A percentile compares a stretch with the other conserved stretches of the same genome.
These are phyloP conservation scores for Laburnicola sp. DNA, from an alignment of 2,329 filamentous ascomycete species.

Conservation along the genomic window DNA sequence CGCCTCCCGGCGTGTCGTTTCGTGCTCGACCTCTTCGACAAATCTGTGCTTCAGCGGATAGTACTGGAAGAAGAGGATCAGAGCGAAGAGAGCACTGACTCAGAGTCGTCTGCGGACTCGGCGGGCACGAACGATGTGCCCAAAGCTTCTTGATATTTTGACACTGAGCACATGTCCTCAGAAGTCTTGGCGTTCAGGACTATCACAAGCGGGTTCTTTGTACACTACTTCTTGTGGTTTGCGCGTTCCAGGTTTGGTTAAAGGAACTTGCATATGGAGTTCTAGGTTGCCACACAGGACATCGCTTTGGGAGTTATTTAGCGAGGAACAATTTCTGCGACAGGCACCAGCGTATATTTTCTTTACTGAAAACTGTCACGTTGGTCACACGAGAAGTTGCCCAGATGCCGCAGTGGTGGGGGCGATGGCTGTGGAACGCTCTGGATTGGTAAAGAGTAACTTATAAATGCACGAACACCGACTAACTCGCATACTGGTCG, in stretches of 20 bases:
- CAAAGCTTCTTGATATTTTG: conserved; percentile 19
- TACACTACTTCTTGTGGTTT: conserved; percentile 22
- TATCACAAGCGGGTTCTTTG: conserved; percentile 21
- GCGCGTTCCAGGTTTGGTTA: conserved; percentile 14
- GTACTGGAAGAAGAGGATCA: conserved; percentile 73
- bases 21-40: conserved; percentile 92
- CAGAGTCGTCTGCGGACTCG: conserved; percentile 34
- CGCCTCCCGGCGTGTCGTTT: conserved; percentile 83
- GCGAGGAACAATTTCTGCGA: conserved; percentile 13
- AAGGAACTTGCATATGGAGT: conserved; percentile 27
- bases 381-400: too few species aligned
- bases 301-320: conserved; percentile 14
- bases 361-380: too few species aligned
- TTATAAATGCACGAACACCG: too few species aligned
- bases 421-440: too few species aligned
- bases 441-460: too few species aligned
- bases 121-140: conserved; percentile 20
- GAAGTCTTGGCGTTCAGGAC: conserved; percentile 23
- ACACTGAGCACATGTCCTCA: conserved; percentile 18
- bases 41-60: conserved; percentile 79
- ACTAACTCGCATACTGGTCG: conserved; percentile 5
- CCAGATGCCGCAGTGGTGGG: too few species aligned
- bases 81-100: conserved; percentile 41
- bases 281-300: conserved; percentile 2
- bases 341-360: too few species aligned